These are phyloP conservation scores for Acanthamoeba triangularis DNA, from an alignment of 208 protist species.

Conservation along the genomic window DNA sequence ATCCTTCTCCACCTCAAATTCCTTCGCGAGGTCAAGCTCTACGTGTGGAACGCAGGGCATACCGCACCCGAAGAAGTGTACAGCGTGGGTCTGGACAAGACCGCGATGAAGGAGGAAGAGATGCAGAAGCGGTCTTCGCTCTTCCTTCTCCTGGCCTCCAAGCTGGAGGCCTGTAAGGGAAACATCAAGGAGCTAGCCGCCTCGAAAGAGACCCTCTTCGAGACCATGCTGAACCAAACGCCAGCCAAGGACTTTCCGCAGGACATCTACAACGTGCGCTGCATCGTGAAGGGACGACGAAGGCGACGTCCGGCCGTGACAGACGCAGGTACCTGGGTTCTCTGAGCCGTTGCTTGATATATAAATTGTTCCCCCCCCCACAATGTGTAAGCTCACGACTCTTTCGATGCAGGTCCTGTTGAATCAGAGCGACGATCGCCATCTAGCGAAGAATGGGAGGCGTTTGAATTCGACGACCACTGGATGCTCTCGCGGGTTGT, in stretches of 20 bases:
- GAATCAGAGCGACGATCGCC: no score
- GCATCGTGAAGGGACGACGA: background rate
- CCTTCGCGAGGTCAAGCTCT: conserved; percentile 14
- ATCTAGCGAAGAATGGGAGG: conserved; percentile 5
- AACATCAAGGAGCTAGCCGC: background rate
- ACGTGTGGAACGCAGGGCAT: background rate
- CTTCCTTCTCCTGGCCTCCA: conserved; percentile 15
- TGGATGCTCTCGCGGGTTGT: conserved; percentile 47
- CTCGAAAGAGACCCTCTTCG: background rate
- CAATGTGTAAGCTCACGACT: background rate
- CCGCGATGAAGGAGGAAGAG: conserved; percentile 4
- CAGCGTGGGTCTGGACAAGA: background rate
- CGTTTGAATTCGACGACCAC: background rate
- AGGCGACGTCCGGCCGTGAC: background rate
- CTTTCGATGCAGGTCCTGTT: background rate
- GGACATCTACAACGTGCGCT: conserved; percentile 51
- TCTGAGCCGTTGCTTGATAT: background rate
- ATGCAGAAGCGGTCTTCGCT: conserved; percentile 19
- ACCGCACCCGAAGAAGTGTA: background rate
- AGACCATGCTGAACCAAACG: conserved; percentile 11
- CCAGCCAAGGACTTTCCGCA: conserved; percentile 32
- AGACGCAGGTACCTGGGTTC: background rate
- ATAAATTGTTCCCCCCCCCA: no score
- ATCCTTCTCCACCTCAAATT: conserved; percentile 60
- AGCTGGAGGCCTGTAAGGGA: background rate